phyloP scores from a whole-genome alignment of 1,139 yeast genomes.

The Sporopachydermia cereana region DNA sequence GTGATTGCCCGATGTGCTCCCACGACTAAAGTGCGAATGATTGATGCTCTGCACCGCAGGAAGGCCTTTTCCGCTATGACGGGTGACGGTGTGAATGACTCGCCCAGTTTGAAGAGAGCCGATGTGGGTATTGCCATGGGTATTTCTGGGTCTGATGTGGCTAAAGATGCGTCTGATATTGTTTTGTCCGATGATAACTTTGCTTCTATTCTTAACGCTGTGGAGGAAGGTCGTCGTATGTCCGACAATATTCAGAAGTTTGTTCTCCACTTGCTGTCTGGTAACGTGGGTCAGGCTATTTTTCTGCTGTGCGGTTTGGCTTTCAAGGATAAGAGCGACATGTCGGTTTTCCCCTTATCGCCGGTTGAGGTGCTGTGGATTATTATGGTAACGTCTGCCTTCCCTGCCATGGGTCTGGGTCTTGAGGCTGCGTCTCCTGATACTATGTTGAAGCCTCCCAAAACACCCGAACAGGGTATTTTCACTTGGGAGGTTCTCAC shows the following conservation, averaged over 20 bases:
- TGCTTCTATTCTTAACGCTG: conserved; percentile 65
- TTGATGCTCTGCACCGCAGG: conserved; percentile 70
- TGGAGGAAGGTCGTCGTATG: conserved; percentile 80
- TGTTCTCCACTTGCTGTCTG: conserved; percentile 67
- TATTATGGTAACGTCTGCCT: conserved; percentile 66
- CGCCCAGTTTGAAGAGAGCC: conserved; percentile 69
- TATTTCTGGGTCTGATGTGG: conserved; percentile 69
- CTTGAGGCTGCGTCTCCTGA: conserved; percentile 58
- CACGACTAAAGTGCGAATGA: conserved; percentile 74
- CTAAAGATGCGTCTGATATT: conserved; percentile 71
- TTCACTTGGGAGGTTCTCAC: conserved; percentile 60
- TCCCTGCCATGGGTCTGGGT: conserved; percentile 85
- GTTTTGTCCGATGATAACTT: conserved; percentile 67
- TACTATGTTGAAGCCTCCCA: conserved; percentile 55
- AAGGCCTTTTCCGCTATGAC: conserved; percentile 71
- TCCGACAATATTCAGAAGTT: conserved; percentile 71
- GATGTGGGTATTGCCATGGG: conserved; percentile 91
- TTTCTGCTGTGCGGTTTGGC: conserved; percentile 63
- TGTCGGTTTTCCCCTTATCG: conserved; percentile 64
- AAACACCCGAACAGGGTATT: conserved; percentile 41
- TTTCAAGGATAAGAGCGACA: conserved; percentile 45
- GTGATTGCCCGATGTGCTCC: conserved; percentile 85
- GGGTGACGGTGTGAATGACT: conserved; percentile 81
- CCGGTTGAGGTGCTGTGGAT: conserved; percentile 79
- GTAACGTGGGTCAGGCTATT: conserved; percentile 68